Percentiles rank a stretch among this genome's conserved stretches.
phyloP scores from a whole-genome alignment of 495 filamentous ascomycete species.

The Podospora comata region DNA sequence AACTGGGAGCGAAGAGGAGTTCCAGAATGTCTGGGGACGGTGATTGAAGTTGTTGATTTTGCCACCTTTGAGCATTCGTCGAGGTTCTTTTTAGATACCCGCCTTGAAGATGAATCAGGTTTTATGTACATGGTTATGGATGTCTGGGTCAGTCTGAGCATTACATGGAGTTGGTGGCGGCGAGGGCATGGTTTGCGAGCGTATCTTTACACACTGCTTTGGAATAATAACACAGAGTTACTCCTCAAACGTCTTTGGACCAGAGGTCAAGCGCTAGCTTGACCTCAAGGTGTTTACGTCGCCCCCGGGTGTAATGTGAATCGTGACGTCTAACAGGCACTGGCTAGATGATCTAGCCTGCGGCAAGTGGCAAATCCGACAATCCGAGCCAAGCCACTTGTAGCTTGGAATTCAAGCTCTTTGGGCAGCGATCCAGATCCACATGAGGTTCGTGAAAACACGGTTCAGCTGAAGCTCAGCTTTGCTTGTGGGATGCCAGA shows the following conservation, averaged over 20 bases:
- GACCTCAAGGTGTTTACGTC: not conserved
- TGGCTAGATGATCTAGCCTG: not conserved
- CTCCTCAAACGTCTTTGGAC: not conserved
- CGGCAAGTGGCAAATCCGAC: not conserved
- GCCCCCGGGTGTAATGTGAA: not conserved
- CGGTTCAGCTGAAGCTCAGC: not conserved
- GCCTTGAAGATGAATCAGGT: conserved; percentile 3
- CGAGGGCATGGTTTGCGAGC: conserved; percentile 2
- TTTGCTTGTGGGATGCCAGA: not conserved
- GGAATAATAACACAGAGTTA: not conserved
- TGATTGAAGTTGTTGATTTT: conserved; percentile 10
- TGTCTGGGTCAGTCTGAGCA: conserved; percentile 1
- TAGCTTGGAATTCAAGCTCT: not conserved
- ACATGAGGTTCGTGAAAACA: not conserved
- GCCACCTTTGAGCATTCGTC: conserved; percentile 3
- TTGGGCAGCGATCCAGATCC: not conserved
- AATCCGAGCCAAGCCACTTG: not conserved
- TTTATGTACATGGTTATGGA: not conserved
- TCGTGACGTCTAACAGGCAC: too few species aligned
- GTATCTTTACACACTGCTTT: not conserved
- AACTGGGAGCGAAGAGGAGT: conserved; percentile 30
- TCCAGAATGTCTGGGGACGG: conserved; percentile 34
- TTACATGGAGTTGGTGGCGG: not conserved
- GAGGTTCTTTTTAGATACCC: conserved; percentile 15
- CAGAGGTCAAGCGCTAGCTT: too few species aligned